phyloP scores from a whole-genome alignment of 148 eudicot genomes.

The Fagopyrum esculentum region DNA sequence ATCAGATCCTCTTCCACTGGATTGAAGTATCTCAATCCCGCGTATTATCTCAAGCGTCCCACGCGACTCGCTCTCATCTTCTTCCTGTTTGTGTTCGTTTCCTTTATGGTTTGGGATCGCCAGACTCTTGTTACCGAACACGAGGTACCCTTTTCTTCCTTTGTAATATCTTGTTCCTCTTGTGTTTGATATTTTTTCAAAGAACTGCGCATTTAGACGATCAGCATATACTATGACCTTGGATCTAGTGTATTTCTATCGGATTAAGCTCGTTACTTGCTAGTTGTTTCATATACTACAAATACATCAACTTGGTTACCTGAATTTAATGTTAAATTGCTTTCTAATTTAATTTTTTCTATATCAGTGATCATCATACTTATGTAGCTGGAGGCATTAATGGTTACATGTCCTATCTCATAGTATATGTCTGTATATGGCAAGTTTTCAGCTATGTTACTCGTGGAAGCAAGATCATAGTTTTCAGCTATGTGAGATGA shows the following conservation, averaged over 20 bases:
- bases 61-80: slow-evolving; percentile 72
- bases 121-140: slow-evolving; percentile 77
- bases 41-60: slow-evolving; percentile 86
- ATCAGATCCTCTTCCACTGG: slow-evolving; percentile 59
- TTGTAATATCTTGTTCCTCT: neutral
- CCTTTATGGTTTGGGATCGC: slow-evolving; percentile 86
- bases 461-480: no score
- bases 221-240: neutral
- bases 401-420: neutral
- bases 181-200: neutral
- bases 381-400: neutral
- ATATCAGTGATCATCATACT: neutral
- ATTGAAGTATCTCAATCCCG: slow-evolving; percentile 73
- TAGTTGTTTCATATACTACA: neutral
- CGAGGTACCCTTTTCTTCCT: slow-evolving; percentile 34
- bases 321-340: neutral
- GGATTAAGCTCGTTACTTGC: neutral
- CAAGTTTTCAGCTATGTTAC: neutral
- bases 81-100: slow-evolving; percentile 47
- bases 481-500: no score
- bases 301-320: neutral
- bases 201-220: slow-evolving; percentile 2
- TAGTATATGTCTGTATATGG: neutral
- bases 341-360: neutral
- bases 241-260: neutral